These are phyloP conservation scores for Vitis hybrid DNA, from an alignment of 177 flowering plant genomes.

Conservation along the genomic window DNA sequence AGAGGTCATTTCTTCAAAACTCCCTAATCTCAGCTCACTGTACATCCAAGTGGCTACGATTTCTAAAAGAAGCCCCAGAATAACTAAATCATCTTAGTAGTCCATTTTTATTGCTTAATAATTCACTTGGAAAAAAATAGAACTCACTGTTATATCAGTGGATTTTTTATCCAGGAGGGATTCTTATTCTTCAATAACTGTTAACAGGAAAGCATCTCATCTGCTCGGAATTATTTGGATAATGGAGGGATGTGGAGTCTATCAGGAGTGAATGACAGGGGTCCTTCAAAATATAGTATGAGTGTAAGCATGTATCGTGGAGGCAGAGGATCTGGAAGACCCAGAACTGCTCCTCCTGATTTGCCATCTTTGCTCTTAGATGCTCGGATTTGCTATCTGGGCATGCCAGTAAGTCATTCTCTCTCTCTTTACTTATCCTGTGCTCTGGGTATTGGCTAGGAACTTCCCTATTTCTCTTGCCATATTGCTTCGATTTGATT, in stretches of 20 bases:
- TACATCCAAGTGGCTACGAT: not conserved
- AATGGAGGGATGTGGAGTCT: constrained; percentile 72
- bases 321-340: constrained; percentile 71
- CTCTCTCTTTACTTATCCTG: not conserved
- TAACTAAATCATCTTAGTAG: not conserved
- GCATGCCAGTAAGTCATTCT: constrained; percentile 78
- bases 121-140: not conserved
- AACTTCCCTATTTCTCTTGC: constrained; percentile 6
- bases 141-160: not conserved
- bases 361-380: constrained; percentile 88
- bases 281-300: constrained; percentile 66
- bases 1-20: constrained; percentile 36
- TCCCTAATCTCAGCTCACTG: not conserved
- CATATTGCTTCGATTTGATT: constrained; percentile 2
- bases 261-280: constrained; percentile 42
- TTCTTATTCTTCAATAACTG: not conserved
- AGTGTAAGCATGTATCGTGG: constrained; percentile 76
- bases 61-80: no score
- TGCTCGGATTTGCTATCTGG: constrained; percentile 77
- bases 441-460: not conserved
- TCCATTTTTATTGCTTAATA: not conserved
- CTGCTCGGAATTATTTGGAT: constrained; percentile 63
- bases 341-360: constrained; percentile 85
- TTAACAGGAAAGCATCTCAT: constrained; percentile 74
- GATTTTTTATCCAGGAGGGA: not conserved